Evolutionary conservation across 1,284 basidiomycete species (phyloP).

Genomic region (Fereydounia khargensis): DNA sequence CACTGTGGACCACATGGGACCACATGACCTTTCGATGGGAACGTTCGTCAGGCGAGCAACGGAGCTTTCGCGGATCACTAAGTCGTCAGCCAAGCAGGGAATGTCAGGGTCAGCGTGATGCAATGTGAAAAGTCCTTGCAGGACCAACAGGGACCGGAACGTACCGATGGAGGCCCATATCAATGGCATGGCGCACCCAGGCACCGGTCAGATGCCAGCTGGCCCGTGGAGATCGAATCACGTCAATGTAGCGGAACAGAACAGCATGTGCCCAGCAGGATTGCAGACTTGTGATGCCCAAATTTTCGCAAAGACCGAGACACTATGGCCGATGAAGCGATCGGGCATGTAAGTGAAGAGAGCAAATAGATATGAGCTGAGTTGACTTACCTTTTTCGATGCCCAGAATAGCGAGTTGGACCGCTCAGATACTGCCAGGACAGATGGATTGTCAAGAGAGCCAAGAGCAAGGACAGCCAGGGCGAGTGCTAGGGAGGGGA

Average conservation of each 20-base stretch:
- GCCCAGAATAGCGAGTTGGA: constrained; percentile 38
- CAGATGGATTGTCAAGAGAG: background rate
- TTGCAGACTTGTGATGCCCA: constrained; percentile 28
- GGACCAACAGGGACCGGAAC: too few species aligned
- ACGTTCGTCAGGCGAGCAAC: constrained; percentile 28
- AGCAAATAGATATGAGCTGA: too few species aligned
- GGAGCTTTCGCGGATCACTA: too few species aligned
- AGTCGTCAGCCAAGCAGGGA: too few species aligned
- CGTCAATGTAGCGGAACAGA: constrained; percentile 29
- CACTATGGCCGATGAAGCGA: too few species aligned
- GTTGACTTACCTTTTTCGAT: constrained; percentile 33
- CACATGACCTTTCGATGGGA: constrained; percentile 23
- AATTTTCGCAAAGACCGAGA: constrained; percentile 27
- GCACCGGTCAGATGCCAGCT: constrained; percentile 35
- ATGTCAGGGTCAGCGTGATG: too few species aligned
- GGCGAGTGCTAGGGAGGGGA: background rate
- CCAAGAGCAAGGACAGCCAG: background rate
- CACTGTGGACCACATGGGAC: constrained; percentile 38
- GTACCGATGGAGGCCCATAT: constrained; percentile 27
- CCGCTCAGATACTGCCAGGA: background rate
- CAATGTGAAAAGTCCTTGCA: too few species aligned
- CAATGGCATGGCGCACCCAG: constrained; percentile 30
- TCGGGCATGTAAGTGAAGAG: too few species aligned
- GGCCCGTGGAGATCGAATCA: constrained; percentile 26
- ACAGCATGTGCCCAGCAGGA: constrained; percentile 36